Evolutionary conservation across 306 rosid species (phyloP), one percentile per base, ranked within the genome.

Genomic region (Casuarina cunninghamiana): DNA sequence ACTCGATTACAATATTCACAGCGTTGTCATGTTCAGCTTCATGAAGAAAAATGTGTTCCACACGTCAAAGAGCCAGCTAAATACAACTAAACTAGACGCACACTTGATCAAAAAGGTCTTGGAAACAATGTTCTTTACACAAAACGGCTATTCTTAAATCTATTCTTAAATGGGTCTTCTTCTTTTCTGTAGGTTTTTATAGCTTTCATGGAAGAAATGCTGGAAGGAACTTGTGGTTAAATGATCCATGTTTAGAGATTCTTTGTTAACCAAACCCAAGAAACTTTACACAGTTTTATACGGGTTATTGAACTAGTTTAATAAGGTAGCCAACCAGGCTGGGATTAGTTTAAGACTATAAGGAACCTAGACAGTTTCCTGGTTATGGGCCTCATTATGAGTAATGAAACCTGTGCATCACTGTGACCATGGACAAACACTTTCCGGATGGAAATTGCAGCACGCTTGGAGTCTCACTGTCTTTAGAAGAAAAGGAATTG

Each of bases 371-470:
- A 58, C 80, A 81, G 67, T 38, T 71, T 83, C 77, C 77, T 78
- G 78, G 79, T 73, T 78, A 79, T 83, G 81, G 85, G 87, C 80
- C 55, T 78, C 77, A 74, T 81, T 81, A 81, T 85, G 74, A 79
- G 76, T 12, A 60, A 32, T 60, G 74, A 76, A 49, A 46, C 46
- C 7, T 73, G 35, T 53, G 82, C 66, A 77, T 60, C 19, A 68
- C 16, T 72, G 60, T 48, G 6, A 26, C 21, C 67, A 43, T 48
- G 49, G 9, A 61, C 68, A 54, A 65, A 79, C 85, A 82, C 85
- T 84, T 84, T 82, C 85, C 88, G 68, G 91, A 71, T 77, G 46
- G 74, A 71, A 78, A 42, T 38, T 38, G 75, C 26, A 45, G 74
- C 82, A 74, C 66, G 61, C 68, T 69, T 68, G 38, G 72, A 57